Conservation (phyloP, 371 early-diverging fungal species). For the Fennellomyces sp. region DNA sequence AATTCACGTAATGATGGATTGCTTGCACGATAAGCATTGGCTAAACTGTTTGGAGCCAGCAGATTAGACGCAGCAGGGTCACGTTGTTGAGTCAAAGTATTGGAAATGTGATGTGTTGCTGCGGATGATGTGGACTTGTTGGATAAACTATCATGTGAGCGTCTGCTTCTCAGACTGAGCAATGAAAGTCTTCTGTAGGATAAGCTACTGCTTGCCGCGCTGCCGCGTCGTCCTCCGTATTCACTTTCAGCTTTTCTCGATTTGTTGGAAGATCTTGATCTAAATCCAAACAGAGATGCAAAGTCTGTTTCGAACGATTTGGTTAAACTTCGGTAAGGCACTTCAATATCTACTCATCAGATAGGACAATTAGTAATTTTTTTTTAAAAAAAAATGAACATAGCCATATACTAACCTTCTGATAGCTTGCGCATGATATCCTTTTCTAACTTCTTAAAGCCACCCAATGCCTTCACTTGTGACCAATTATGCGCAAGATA, state of each 20-base stretch:
- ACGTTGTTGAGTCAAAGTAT: too few species aligned
- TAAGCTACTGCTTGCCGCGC: background rate
- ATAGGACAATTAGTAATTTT: background rate
- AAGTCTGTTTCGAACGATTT: slow-evolving; percentile 35
- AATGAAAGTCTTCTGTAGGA: slow-evolving; percentile 6
- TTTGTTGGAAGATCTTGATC: slow-evolving; percentile 11
- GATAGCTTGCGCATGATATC: slow-evolving; percentile 31
- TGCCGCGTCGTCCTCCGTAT: background rate
- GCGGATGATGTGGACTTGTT: background rate
- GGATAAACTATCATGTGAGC: slow-evolving; percentile 5
- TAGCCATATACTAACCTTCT: slow-evolving; percentile 25
- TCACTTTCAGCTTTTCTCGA: background rate
- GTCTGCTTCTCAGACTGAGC: slow-evolving; percentile 5
- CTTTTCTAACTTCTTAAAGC: slow-evolving; percentile 38
- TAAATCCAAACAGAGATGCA: slow-evolving; percentile 29
- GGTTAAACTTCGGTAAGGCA: slow-evolving; percentile 36
- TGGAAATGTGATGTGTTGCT: background rate
- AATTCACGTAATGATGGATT: background rate
- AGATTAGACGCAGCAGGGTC: too few species aligned
- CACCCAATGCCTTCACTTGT: slow-evolving; percentile 35
- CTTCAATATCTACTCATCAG: slow-evolving; percentile 26
- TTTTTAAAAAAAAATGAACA: background rate
- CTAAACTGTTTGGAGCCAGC: too few species aligned
- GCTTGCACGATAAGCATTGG: too few species aligned
- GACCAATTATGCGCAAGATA: slow-evolving; percentile 35